Percentiles rank a stretch among this genome's conserved stretches.
These are phyloP conservation scores for Yamadazyma aaseri DNA, from an alignment of 1,139 yeast species.

Conservation along the genomic window DNA sequence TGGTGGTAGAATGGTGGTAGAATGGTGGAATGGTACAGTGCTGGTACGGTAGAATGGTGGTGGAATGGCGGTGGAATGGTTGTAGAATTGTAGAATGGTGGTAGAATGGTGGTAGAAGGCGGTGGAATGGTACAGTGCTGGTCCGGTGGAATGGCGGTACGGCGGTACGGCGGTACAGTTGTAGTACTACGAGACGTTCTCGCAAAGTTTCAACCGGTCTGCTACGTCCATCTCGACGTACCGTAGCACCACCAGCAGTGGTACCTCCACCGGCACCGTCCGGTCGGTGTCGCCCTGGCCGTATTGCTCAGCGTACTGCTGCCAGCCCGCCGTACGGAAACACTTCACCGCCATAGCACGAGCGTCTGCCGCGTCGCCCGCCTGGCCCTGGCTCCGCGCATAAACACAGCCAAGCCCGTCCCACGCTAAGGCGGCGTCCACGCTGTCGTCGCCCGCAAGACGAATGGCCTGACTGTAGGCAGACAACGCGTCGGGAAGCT, in stretches of 20 bases:
- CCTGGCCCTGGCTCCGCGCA: conserved; percentile 60
- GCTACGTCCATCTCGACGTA: conserved; percentile 6
- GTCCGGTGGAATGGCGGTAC: too few species aligned
- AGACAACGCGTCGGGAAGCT: conserved; percentile 62
- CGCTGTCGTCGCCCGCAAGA: conserved; percentile 48
- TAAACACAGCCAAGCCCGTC: conserved; percentile 65
- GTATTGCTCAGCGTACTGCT: neutral
- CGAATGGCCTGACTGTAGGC: conserved; percentile 67
- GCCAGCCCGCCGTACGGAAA: conserved; percentile 24
- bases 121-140: too few species aligned
- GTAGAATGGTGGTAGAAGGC: too few species aligned
- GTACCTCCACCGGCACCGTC: conserved; percentile 2
- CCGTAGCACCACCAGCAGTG: conserved; percentile 5
- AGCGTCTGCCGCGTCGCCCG: conserved; percentile 60
- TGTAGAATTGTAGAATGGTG: too few species aligned
- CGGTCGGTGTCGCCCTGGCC: neutral
- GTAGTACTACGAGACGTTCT: conserved; percentile 2
- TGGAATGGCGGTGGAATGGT: too few species aligned
- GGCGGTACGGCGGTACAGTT: neutral
- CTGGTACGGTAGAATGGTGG: too few species aligned
- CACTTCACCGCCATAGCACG: conserved; percentile 52
- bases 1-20: too few species aligned
- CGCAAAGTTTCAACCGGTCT: conserved; percentile 7
- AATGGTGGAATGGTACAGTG: too few species aligned
- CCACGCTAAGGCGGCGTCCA: conserved; percentile 62